Evolutionary conservation across 139 green algal genomes (phyloP).

Genomic region (Yamagishiella unicocca): DNA sequence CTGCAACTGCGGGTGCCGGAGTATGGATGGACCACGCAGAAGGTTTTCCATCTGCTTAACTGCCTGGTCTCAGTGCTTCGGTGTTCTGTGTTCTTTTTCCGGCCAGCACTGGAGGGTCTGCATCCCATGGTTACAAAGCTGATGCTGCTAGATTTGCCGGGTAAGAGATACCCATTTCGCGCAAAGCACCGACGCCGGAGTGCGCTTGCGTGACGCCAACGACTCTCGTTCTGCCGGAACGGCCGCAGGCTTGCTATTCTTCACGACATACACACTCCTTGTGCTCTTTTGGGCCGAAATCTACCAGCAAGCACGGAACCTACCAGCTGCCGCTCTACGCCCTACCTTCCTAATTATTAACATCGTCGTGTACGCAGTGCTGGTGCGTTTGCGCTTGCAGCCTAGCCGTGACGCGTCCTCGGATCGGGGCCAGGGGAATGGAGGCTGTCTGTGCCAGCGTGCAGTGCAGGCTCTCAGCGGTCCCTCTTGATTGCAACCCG

Average conservation of each 20-base stretch:
- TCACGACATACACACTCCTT: slow-evolving; percentile 98
- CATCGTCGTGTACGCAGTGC: slow-evolving; percentile 84
- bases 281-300: slow-evolving; percentile 99
- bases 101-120: slow-evolving; percentile 69
- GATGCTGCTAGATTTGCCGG: slow-evolving; percentile 90
- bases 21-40: slow-evolving; percentile 99
- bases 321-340: slow-evolving; percentile 84
- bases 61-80: slow-evolving; percentile 85
- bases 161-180: slow-evolving; percentile 40
- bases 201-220: neutral
- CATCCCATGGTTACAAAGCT: slow-evolving; percentile 64
- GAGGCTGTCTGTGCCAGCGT: too few species aligned
- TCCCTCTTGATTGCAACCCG: neutral
- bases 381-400: slow-evolving; percentile 74
- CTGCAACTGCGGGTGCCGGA: slow-evolving; percentile 96
- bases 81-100: slow-evolving; percentile 84
- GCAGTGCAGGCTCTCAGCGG: too few species aligned
- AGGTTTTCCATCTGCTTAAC: slow-evolving; percentile 99
- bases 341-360: slow-evolving; percentile 93
- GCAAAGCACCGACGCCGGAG: neutral
- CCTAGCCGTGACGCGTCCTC: too few species aligned
- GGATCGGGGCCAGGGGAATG: too few species aligned
- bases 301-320: slow-evolving; percentile 94
- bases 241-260: slow-evolving; percentile 95
- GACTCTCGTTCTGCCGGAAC: too few species aligned